Percentiles rank a stretch among this genome's conserved stretches.
Evolutionary conservation across 2,329 filamentous ascomycete species (phyloP).

Genomic region (Dichotomopilus funicola): DNA sequence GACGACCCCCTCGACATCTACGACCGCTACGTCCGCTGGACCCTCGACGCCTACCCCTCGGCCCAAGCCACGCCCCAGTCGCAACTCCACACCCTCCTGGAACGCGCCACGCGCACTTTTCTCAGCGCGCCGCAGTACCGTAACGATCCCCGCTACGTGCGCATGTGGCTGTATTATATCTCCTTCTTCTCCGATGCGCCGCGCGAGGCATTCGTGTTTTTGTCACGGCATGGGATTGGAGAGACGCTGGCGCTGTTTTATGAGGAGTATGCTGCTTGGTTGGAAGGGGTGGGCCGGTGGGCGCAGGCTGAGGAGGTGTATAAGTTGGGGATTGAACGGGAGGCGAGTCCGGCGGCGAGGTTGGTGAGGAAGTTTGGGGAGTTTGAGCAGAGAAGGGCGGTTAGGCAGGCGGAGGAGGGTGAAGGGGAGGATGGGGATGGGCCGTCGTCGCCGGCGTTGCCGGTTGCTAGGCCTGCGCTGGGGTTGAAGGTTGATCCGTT

Average conservation of each 20-base stretch:
- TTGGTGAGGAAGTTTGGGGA: slow-evolving; percentile 85
- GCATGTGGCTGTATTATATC: slow-evolving; percentile 92
- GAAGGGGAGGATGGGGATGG: slow-evolving; percentile 46
- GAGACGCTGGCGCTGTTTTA: slow-evolving; percentile 87
- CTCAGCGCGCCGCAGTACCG: slow-evolving; percentile 81
- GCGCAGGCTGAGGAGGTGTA: slow-evolving; percentile 92
- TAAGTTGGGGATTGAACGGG: slow-evolving; percentile 78
- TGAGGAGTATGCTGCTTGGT: slow-evolving; percentile 91
- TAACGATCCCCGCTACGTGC: slow-evolving; percentile 90
- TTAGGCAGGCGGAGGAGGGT: slow-evolving; percentile 67
- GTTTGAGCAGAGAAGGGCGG: slow-evolving; percentile 69
- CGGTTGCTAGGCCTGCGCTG: slow-evolving; percentile 73
- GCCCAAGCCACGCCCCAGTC: slow-evolving; percentile 87
- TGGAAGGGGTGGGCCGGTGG: slow-evolving; percentile 79
- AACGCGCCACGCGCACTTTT: slow-evolving; percentile 88
- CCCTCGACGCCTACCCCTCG: slow-evolving; percentile 86
- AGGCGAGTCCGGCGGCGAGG: slow-evolving; percentile 74
- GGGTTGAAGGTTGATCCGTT: slow-evolving; percentile 85
- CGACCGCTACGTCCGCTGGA: slow-evolving; percentile 97
- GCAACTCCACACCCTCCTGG: slow-evolving; percentile 80
- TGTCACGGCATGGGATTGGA: slow-evolving; percentile 82
- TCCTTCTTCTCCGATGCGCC: slow-evolving; percentile 88
- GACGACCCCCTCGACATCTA: slow-evolving; percentile 95
- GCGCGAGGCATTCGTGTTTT: slow-evolving; percentile 84
- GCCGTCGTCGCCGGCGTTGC: slow-evolving; percentile 81